phyloP scores from a whole-genome alignment of 495 filamentous ascomycete genomes.

The Neurospora sp. region DNA sequence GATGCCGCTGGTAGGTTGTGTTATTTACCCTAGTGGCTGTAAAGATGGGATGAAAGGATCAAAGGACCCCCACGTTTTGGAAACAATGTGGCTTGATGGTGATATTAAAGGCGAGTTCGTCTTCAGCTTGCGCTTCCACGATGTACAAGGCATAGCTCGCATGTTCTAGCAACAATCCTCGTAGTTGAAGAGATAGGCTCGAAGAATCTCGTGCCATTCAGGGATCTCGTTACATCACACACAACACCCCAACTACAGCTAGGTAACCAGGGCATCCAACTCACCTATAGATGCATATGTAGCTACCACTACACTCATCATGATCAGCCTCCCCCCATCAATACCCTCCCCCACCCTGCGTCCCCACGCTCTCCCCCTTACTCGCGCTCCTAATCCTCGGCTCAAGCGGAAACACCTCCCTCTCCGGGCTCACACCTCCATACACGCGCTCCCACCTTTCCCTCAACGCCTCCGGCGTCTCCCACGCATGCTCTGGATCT shows the following conservation, averaged over 20 bases:
- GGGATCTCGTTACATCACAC: neutral
- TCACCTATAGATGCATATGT: neutral
- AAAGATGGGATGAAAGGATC: neutral
- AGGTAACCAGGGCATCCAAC: neutral
- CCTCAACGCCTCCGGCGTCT: constrained; percentile 36
- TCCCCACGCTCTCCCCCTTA: constrained; percentile 16
- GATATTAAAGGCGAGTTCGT: neutral
- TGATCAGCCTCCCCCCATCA: too few relatives aligned
- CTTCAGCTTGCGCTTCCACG: neutral
- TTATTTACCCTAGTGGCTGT: neutral
- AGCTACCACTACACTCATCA: neutral
- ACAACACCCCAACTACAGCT: neutral
- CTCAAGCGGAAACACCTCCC: constrained; percentile 44
- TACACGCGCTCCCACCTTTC: constrained; percentile 45
- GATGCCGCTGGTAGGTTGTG: neutral
- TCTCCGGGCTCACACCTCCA: constrained; percentile 37
- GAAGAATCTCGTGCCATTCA: neutral
- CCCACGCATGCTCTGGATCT: constrained; percentile 46
- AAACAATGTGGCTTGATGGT: neutral
- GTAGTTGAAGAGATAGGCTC: neutral
- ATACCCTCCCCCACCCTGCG: neutral
- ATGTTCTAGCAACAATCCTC: neutral
- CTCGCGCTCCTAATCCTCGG: constrained; percentile 35
- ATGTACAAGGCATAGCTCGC: neutral
- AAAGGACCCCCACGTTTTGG: neutral